Evolutionary conservation across 2,329 filamentous ascomycete species (phyloP), one percentile per base, ranked within the genome.

Genomic region (Tolypocladium sp.): DNA sequence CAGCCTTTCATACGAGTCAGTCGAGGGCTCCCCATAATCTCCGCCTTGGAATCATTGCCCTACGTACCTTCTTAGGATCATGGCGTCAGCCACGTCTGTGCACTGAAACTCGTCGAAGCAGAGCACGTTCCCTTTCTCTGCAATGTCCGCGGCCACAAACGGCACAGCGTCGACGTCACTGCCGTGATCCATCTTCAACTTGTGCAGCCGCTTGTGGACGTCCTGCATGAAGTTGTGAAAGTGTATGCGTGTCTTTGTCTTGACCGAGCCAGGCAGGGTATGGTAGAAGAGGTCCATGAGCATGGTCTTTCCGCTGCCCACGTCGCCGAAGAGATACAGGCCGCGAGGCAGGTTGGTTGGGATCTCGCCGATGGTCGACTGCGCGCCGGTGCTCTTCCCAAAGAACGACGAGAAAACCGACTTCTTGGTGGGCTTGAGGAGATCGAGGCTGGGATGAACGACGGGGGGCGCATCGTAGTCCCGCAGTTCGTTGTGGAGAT

Each of bases 161-260:
- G 93, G 93, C 52, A 97, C 84, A 0, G 86, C 91, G 73, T 99
- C 94, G 44, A 96, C 82, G 66, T 97, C 92, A 70, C 87, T 92
- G 37, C 94, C 94, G 71, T 96, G 85, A 67, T 87, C 78, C 82
- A 94, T 88, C 78, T 96, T 97, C 75, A 96, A 87, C 70, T 85
- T 86, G 77, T 97, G 94, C 67, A 97, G 78, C 61, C 93, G 83
- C 73, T 88, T 91, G 76, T 99, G 94, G 55, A 97, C 89, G 73
- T 96, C 90, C 74, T 97, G 94, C 94, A 99, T 99, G 79, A 99
- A 99, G 73, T 96, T 96, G 79, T 97, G 92, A 75, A 99, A 99
- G 77, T 99, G 94, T 69, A 99, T 97, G 55, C 94, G 83, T 54
- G 88, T 95, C 77, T 96, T 97, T 38, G 86, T 85, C 59, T 80